These are phyloP conservation scores for Zymoseptoria brevis DNA, from an alignment of 2,329 filamentous ascomycete species.

Conservation along the genomic window DNA sequence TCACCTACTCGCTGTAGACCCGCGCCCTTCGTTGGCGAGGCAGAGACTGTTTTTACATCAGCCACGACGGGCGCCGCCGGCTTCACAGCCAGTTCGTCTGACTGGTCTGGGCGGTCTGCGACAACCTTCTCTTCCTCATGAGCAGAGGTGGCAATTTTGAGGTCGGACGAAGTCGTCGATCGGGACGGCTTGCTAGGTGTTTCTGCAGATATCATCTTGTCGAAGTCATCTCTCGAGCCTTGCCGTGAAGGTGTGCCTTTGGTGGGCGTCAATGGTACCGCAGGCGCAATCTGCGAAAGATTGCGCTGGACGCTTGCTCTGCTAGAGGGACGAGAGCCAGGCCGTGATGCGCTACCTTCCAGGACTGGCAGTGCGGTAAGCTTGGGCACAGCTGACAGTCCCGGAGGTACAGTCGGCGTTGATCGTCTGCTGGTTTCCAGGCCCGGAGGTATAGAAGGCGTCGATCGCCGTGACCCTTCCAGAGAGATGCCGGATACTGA, in stretches of 20 bases:
- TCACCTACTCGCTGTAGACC: not conserved
- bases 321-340: constrained; percentile 28
- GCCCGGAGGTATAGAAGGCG: constrained; percentile 31
- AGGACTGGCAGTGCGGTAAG: constrained; percentile 21
- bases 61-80: not conserved
- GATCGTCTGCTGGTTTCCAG: constrained; percentile 33
- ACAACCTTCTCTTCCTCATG: not conserved
- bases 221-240: constrained; percentile 15
- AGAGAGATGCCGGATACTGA: constrained; percentile 20
- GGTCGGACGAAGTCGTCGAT: constrained; percentile 9
- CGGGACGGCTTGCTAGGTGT: constrained; percentile 16
- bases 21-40: not conserved
- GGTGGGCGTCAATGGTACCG: constrained; percentile 34
- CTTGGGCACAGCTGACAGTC: constrained; percentile 28
- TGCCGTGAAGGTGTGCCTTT: constrained; percentile 28
- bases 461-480: constrained; percentile 25
- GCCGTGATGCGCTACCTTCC: constrained; percentile 19
- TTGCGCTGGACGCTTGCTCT: constrained; percentile 28
- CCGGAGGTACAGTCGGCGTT: constrained; percentile 40
- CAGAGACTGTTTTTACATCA: not conserved
- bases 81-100: not conserved
- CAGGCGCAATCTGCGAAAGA: constrained; percentile 29
- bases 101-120: not conserved
- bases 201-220: constrained; percentile 11
- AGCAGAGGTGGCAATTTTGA: constrained; percentile 9